Percentiles rank a stretch among this genome's conserved stretches.
phyloP scores from a whole-genome alignment of 495 filamentous ascomycete species.

The Bryoglossum gracile region DNA sequence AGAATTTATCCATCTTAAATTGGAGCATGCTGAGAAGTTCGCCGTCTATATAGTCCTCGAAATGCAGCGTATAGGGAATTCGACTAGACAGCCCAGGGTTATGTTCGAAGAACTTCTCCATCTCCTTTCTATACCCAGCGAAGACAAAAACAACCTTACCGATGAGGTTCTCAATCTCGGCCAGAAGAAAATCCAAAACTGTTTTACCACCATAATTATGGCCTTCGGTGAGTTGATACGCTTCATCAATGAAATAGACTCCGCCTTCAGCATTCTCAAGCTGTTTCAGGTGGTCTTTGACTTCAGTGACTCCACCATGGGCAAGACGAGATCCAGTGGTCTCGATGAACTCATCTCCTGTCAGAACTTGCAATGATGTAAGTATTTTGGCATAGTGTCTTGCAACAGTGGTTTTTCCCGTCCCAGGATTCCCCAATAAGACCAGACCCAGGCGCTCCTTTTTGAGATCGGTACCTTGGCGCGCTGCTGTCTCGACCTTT shows the following conservation, averaged over 20 bases:
- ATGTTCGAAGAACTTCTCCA: conserved; percentile 75
- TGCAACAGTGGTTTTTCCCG: neutral
- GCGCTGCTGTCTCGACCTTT: conserved; percentile 52
- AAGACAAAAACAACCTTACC: conserved; percentile 74
- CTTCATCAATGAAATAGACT: conserved; percentile 55
- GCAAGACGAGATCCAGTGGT: conserved; percentile 64
- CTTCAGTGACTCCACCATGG: conserved; percentile 49
- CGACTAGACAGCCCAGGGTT: conserved; percentile 70
- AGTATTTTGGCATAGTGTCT: conserved; percentile 37
- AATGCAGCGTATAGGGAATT: conserved; percentile 57
- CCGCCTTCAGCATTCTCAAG: conserved; percentile 55
- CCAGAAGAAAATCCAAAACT: conserved; percentile 68
- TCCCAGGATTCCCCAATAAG: conserved; percentile 55
- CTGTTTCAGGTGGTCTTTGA: conserved; percentile 52
- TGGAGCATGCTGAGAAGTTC: conserved; percentile 54
- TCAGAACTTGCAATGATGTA: conserved; percentile 50
- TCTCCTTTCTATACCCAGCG: conserved; percentile 68
- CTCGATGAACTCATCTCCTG: conserved; percentile 50
- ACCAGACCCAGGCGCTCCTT: conserved; percentile 55
- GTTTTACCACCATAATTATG: conserved; percentile 43
- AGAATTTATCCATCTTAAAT: conserved; percentile 9
- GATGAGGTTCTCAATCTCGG: conserved; percentile 65
- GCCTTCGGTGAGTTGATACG: conserved; percentile 49
- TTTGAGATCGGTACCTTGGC: conserved; percentile 50
- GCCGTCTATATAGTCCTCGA: conserved; percentile 60